Evolutionary conservation across 768 basidiomycete species (phyloP).

Genomic region (Leucosporidium scottii): DNA sequence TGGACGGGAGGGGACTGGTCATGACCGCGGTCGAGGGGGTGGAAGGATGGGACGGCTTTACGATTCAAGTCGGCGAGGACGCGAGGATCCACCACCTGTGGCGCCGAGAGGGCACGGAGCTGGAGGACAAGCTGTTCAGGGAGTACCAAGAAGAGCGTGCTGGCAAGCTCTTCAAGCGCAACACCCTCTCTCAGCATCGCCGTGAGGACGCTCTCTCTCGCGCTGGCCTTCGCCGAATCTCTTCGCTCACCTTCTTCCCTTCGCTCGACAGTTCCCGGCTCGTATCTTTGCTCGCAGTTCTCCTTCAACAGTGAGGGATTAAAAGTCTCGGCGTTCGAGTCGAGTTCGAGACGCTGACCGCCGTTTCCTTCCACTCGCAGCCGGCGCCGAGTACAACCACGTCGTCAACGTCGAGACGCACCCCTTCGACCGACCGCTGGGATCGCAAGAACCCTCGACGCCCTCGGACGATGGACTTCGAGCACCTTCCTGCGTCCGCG

Average conservation of each 20-base stretch:
- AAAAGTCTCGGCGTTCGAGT: background rate
- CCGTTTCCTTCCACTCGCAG: too few relatives aligned
- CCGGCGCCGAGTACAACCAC: constrained; percentile 32
- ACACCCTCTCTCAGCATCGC: constrained; percentile 6
- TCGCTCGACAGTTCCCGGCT: background rate
- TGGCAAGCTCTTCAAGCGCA: constrained; percentile 14
- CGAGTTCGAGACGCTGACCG: too few relatives aligned
- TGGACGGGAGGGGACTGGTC: background rate
- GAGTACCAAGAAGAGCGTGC: constrained; percentile 18
- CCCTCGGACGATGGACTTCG: too few relatives aligned
- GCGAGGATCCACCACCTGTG: constrained; percentile 23
- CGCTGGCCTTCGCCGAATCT: background rate
- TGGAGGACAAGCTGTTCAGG: constrained; percentile 9
- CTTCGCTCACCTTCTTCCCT: background rate
- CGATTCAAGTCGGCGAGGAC: background rate
- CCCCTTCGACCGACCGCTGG: constrained; percentile 35
- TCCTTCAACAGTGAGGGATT: background rate
- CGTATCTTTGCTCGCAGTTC: constrained; percentile 6
- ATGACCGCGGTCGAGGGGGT: background rate
- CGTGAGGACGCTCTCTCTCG: background rate
- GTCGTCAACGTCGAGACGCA: constrained; percentile 35
- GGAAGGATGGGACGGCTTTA: background rate
- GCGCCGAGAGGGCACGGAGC: background rate
- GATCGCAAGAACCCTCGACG: too few relatives aligned
- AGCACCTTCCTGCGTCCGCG: constrained; percentile 8